Evolutionary conservation across 2,329 filamentous ascomycete species (phyloP).

Genomic region (Pseudocercospora fijiensis): DNA sequence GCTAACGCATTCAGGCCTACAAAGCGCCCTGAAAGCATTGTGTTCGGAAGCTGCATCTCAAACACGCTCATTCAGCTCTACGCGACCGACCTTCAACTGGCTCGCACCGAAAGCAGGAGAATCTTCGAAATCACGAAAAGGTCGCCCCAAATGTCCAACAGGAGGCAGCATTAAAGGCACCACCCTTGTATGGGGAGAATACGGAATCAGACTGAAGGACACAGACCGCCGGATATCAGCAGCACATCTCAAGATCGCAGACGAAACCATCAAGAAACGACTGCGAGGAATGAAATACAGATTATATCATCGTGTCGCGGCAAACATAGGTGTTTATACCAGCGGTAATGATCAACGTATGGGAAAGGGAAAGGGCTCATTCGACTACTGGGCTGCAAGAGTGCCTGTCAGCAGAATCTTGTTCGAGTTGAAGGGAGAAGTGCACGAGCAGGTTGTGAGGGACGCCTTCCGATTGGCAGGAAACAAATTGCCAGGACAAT

Average conservation of each 20-base stretch:
- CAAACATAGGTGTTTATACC: slow-evolving; percentile 92
- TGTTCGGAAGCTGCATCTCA: slow-evolving; percentile 24
- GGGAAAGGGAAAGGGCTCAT: slow-evolving; percentile 97
- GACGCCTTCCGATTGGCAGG: slow-evolving; percentile 93
- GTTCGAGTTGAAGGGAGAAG: slow-evolving; percentile 85
- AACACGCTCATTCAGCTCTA: slow-evolving; percentile 33
- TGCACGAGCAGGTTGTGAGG: slow-evolving; percentile 91
- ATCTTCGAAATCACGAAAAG: slow-evolving; percentile 84
- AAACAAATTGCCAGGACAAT: slow-evolving; percentile 87
- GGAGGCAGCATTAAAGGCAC: slow-evolving; percentile 90
- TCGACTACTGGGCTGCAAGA: slow-evolving; percentile 93
- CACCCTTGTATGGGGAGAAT: slow-evolving; percentile 94
- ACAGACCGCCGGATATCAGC: slow-evolving; percentile 89
- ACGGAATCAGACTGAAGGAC: slow-evolving; percentile 88
- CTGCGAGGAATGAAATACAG: slow-evolving; percentile 89
- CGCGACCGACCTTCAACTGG: slow-evolving; percentile 60
- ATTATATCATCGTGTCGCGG: slow-evolving; percentile 84
- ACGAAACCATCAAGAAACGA: slow-evolving; percentile 87
- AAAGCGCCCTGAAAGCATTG: slow-evolving; percentile 30
- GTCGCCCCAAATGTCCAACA: slow-evolving; percentile 80
- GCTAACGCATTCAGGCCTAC: slow-evolving; percentile 41
- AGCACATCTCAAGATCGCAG: slow-evolving; percentile 80
- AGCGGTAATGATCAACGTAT: slow-evolving; percentile 97
- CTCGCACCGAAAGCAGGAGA: slow-evolving; percentile 77
- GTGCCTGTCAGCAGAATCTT: slow-evolving; percentile 87